Evolutionary conservation across 331 rosid species (phyloP).

Genomic region (Cucumis variabilis): DNA sequence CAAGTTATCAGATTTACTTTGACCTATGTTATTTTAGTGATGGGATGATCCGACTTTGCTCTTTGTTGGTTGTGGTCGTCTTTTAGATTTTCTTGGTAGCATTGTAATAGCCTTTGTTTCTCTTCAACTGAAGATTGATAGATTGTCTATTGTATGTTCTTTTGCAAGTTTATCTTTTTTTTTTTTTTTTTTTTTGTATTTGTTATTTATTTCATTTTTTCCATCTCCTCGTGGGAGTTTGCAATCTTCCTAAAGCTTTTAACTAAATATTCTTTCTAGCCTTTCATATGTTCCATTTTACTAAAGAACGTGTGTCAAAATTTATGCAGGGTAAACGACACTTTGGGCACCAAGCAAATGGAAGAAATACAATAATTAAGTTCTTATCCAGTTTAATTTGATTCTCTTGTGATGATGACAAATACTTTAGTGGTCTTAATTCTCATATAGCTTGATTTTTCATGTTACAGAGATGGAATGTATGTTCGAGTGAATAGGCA

Average conservation of each 20-base stretch:
- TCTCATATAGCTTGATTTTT: conserved; percentile 32
- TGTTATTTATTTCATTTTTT: no score
- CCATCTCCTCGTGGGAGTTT: no score
- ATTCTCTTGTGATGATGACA: background rate
- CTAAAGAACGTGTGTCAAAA: conserved; percentile 24
- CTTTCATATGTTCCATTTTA: background rate
- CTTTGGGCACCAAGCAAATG: conserved; percentile 79
- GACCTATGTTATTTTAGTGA: background rate
- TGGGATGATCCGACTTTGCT: background rate
- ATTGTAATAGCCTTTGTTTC: no score
- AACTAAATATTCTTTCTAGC: background rate
- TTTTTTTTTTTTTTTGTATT: no score
- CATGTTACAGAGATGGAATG: conserved; percentile 69
- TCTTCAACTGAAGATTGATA: no score
- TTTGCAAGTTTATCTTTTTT: no score
- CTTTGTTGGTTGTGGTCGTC: no score
- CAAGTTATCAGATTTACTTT: background rate
- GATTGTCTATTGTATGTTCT: no score
- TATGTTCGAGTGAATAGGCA: conserved; percentile 83
- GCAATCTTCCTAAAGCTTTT: background rate
- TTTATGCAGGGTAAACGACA: conserved; percentile 73
- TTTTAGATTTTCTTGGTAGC: no score
- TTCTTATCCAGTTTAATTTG: conserved; percentile 22
- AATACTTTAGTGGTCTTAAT: conserved; percentile 7
- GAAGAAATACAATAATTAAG: conserved; percentile 67